These are phyloP conservation scores for Phytophthora megakarya DNA, from an alignment of 352 stramenopile species.

Conservation along the genomic window DNA sequence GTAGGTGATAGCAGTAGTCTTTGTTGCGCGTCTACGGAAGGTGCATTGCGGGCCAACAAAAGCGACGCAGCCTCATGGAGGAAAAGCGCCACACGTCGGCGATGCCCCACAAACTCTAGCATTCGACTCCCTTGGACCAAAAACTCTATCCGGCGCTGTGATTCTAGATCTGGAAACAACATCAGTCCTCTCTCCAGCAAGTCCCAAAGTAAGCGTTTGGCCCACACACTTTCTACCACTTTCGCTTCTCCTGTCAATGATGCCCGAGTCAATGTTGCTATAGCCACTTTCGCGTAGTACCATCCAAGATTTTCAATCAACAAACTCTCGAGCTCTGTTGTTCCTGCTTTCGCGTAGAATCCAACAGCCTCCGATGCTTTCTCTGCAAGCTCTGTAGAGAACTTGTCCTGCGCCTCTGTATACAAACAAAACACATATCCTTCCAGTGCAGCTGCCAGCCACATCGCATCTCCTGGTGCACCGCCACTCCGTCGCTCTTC, in stretches of 20 bases:
- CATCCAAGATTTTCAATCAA: slow-evolving; percentile 73
- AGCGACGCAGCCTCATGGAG: slow-evolving; percentile 71
- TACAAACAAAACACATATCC: slow-evolving; percentile 71
- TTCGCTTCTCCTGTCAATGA: slow-evolving; percentile 42
- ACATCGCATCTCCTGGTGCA: slow-evolving; percentile 59
- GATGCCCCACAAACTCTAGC: slow-evolving; percentile 66
- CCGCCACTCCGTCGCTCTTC: slow-evolving; percentile 72
- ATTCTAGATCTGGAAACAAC: slow-evolving; percentile 53
- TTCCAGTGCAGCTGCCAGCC: slow-evolving; percentile 83
- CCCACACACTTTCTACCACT: slow-evolving; percentile 62
- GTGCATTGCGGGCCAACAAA: slow-evolving; percentile 42
- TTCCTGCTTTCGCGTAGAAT: slow-evolving; percentile 70
- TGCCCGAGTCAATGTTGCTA: slow-evolving; percentile 13
- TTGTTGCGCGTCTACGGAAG: slow-evolving; percentile 19
- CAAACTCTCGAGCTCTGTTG: slow-evolving; percentile 69
- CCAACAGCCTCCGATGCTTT: slow-evolving; percentile 73
- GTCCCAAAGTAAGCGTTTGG: slow-evolving; percentile 76
- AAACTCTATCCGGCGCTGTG: slow-evolving; percentile 68
- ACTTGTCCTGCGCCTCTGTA: slow-evolving; percentile 52
- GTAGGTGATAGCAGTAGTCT: slow-evolving; percentile 34
- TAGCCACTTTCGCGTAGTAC: slow-evolving; percentile 68
- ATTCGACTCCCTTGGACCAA: slow-evolving; percentile 67
- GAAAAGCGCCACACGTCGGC: slow-evolving; percentile 68
- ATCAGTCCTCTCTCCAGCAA: slow-evolving; percentile 59
- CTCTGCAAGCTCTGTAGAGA: slow-evolving; percentile 77